Evolutionary conservation across 306 rosid genomes (phyloP), one percentile per base, ranked within the genome.

Genomic region (Adenanthera pavonina): DNA sequence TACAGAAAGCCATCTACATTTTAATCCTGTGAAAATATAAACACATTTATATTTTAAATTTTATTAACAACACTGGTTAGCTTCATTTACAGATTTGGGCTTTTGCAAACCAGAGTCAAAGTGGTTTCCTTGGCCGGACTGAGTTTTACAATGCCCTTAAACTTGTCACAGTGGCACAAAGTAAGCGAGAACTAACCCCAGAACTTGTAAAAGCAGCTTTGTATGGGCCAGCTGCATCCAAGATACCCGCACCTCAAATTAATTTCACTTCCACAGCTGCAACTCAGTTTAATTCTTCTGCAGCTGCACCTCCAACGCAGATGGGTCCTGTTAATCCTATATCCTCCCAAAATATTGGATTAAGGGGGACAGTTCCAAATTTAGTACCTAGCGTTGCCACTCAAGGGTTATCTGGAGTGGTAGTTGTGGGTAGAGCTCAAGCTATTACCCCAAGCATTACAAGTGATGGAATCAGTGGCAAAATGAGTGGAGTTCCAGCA

Each of bases 121-220:
- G 89, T 78, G 90, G 91, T 44, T 96, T 83, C 79, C 98, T 96
- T 56, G 97, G 97, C 52, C 90, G 92, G 52, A 84, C 89, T 4
- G 99, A 94, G 89, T 96, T 96, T 83, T 94, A 96, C 87, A 92
- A 96, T 90, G 98, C 98, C 70, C 99, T 96, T 82, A 94, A 88
- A 80, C 99, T 96, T 82, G 97, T 92, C 52, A 96, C 99, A n/a
- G 98, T 96, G 76, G 99, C 97, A 65, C 99, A 96, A 81, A 93
- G 94, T 83, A 95, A 90, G 86, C 92, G 97, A 44, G 97, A 94
- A 41, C 84, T 96, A 15, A 92, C 98, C 10, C 92, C 97, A 4
- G 98, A 96, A 19, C 88, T 94, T 20, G 98, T 96, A 8, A 94
- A 90, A 87, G 98, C 99, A 43, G 99, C 99, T 44, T 86, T 96